Evolutionary conservation across 2,329 filamentous ascomycete genomes (phyloP).

Genomic region (Lasiodiplodia sp.): DNA sequence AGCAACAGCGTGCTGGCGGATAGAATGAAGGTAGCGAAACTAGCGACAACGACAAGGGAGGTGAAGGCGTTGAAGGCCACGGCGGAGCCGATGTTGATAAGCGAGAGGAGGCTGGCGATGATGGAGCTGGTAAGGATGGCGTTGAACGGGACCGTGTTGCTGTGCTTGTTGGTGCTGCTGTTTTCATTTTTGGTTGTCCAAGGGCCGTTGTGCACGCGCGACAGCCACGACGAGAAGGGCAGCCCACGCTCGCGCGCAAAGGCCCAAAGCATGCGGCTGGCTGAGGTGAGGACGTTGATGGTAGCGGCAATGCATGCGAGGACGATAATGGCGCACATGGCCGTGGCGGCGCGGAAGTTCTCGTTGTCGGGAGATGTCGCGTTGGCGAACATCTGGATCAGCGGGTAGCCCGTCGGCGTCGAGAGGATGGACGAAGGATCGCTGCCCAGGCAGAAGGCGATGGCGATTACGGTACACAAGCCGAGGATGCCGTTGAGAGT

Average conservation of each 20-base stretch:
- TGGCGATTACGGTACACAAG: constrained; percentile 51
- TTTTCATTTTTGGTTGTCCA: not conserved
- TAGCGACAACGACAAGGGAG: constrained; percentile 19
- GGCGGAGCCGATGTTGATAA: constrained; percentile 62
- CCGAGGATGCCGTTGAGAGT: constrained; percentile 52
- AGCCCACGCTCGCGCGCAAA: constrained; percentile 54
- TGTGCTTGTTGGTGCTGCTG: not conserved
- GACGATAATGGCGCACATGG: constrained; percentile 55
- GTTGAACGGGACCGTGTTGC: constrained; percentile 39
- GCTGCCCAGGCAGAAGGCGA: constrained; percentile 46
- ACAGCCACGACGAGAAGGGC: constrained; percentile 45
- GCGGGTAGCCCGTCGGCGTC: constrained; percentile 43
- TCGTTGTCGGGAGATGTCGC: constrained; percentile 38
- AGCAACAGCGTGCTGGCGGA: constrained; percentile 33
- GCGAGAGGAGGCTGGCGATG: constrained; percentile 49
- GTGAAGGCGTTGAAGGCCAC: constrained; percentile 10
- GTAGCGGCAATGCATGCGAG: constrained; percentile 51
- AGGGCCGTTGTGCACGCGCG: constrained; percentile 43
- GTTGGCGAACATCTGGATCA: constrained; percentile 57
- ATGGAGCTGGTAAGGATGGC: constrained; percentile 35
- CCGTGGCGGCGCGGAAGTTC: constrained; percentile 50
- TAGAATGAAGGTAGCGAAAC: not conserved
- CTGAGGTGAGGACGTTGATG: constrained; percentile 48
- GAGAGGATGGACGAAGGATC: constrained; percentile 38
- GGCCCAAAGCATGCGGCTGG: constrained; percentile 51